These are phyloP conservation scores for Schrenkiella parvula DNA, from an alignment of 345 rosid species.

Conservation along the genomic window DNA sequence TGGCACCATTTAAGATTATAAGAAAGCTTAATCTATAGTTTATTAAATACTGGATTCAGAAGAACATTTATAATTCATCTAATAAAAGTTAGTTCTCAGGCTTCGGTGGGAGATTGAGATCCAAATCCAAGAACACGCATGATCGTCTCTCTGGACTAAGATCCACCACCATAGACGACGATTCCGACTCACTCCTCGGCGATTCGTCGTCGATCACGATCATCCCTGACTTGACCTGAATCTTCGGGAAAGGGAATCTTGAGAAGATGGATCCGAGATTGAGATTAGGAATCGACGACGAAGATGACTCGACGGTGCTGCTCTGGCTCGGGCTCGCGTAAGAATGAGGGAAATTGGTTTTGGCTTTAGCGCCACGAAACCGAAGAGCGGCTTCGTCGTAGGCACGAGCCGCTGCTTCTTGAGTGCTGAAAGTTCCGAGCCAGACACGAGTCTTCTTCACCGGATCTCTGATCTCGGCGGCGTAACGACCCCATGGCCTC, in stretches of 20 bases:
- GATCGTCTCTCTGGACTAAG: constrained; percentile 21
- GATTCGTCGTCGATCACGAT: constrained; percentile 1
- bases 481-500: constrained; percentile 91
- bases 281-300: constrained; percentile 39
- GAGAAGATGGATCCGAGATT: constrained; percentile 30
- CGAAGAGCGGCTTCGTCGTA: constrained; percentile 59
- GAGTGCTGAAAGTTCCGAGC: constrained; percentile 86
- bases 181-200: constrained; percentile 52
- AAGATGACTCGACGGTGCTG: constrained; percentile 60
- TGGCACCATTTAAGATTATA: background rate
- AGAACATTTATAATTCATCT: background rate
- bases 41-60: background rate
- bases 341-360: constrained; percentile 52
- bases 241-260: constrained; percentile 32
- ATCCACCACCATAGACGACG: constrained; percentile 43
- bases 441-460: constrained; percentile 66
- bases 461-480: constrained; percentile 88
- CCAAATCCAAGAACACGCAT: constrained; percentile 42
- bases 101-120: constrained; percentile 62
- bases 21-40: background rate
- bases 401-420: constrained; percentile 75
- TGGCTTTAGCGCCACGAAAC: constrained; percentile 82
- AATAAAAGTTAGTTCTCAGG: constrained; percentile 33
- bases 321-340: constrained; percentile 53
- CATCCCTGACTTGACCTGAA: constrained; percentile 14